Base-by-base conservation (phyloP, 495 filamentous ascomycete genomes). In the Patellaria atrata region DNA sequence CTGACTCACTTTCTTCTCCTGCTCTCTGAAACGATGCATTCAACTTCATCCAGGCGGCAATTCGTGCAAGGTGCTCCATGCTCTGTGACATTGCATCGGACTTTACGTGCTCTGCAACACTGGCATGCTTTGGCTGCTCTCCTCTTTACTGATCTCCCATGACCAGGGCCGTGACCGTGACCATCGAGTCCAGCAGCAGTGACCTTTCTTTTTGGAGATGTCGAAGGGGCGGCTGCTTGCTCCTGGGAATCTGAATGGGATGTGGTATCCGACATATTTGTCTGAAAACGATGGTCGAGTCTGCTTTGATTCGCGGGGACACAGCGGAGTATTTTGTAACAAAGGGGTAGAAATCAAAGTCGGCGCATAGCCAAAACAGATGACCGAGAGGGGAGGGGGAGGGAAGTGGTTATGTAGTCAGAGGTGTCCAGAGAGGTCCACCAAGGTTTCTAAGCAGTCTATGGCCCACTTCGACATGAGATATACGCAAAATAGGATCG, bases 71-170 rank as follows among this genome's bases (percentile, higher is more conserved):
- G 85, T 18, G 77, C 73, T 22, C 79, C 79, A 57, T 76, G 77
- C 46, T 91, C 82, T 27, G 86, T 81, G 40, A 92, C 85, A 61
- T 94, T 82, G 60, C 85, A 94, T 30, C 85, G 68, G n/a, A 94
- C 85, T 56, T 94, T 94, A 46, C 85, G 73, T 16, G 79, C 70
- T 35, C 85, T 68, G 51, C 85, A 94, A 44, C 77, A 81, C 45
- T 81, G 78, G 52, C 85, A 94, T 15, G 85, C 85, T 35, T 85
- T 79, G 5, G 84, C 79, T 2, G 85, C 85, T 43, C 85, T 68
- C 35, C 85, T 63, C 56, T 94, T 94, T 16, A 80, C 75, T 33
- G 56, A 52, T 23, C 56, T 52, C 30, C 45, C 45, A 8, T 23
- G 9, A 23, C 32, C 30, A 11, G 73, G 68, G 21, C 75, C 64